Base-by-base conservation (phyloP, 345 rosid species). In the Salix viminalis region DNA sequence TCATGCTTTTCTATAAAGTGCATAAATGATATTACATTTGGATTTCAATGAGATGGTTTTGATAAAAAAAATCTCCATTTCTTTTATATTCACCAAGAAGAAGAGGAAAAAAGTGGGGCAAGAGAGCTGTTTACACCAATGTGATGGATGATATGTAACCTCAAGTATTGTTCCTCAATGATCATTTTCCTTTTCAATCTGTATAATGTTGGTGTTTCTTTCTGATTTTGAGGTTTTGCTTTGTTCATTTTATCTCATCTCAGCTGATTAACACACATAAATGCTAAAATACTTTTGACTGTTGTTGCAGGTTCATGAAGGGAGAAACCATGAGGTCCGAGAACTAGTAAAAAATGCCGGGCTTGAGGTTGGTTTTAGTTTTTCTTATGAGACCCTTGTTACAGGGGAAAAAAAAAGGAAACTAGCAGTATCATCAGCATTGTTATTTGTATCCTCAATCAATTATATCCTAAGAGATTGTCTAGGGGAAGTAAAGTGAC, bases 301-400 rank as follows among this genome's bases (percentile, higher is more conserved):
- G 71, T 50, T 52, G 15, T 13, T 81, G 81, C 89, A 93, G 99
- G 98, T 96, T 86, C 94, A 93, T 75, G 97, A 96, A 86, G 99
- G 99, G 69, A 91, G 97, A 79, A 93, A 92, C 78, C 99, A 93
- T 72, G 98, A 93, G 86, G 98, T 96, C 67, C 88, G 97, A 69
- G 99, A 93, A 88, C 87, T 96, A 67, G 91, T 96, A 82, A 96
- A 96, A 87, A 88, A 88, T 80, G 94, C 94, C n/a, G 96, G 96
- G 78, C 93, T 96, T 82, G 89, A 93, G 98, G 99, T 91, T 80
- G 83, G 92, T 71, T 86, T 88, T 64, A 36, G 50, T 73, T 70
- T 73, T 5, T 39, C n/a, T 37, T 21, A 64, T 71, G 23, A 36
- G 28, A 62, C 23, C 65, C 70, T 70, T 75, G 64, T 76, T 54